A percentile compares a stretch with the other conserved stretches of the same genome.
phyloP scores from a whole-genome alignment of 1,284 basidiomycete genomes.

The Sphaerobolus stellatus region DNA sequence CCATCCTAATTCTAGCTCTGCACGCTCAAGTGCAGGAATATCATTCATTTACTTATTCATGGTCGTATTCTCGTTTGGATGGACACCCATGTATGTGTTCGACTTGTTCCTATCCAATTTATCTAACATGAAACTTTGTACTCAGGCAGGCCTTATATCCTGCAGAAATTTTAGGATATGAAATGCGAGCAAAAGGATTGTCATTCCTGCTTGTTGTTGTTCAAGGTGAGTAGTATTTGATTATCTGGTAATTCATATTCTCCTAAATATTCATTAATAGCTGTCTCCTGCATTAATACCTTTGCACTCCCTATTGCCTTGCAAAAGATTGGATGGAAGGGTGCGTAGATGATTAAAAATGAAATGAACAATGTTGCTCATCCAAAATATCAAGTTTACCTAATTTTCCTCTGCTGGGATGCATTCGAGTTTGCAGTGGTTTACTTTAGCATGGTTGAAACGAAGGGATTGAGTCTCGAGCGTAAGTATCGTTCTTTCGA shows the following conservation, averaged over 20 bases:
- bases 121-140: not conserved
- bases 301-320: slow-evolving; percentile 50
- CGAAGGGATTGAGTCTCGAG: slow-evolving; percentile 50
- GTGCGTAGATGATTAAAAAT: slow-evolving; percentile 20
- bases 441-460: slow-evolving; percentile 51
- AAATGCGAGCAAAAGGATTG: slow-evolving; percentile 50
- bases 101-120: not conserved
- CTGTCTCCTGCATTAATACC: slow-evolving; percentile 45
- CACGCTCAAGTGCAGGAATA: slow-evolving; percentile 44
- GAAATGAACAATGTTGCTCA: not conserved
- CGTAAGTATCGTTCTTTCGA: not conserved
- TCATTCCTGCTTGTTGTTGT: slow-evolving; percentile 15
- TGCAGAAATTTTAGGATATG: slow-evolving; percentile 51
- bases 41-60: slow-evolving; percentile 49
- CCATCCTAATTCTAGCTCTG: slow-evolving; percentile 25
- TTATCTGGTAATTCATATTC: slow-evolving; percentile 29
- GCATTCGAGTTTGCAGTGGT: slow-evolving; percentile 56
- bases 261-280: slow-evolving; percentile 42
- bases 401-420: slow-evolving; percentile 54
- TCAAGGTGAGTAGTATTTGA: slow-evolving; percentile 6
- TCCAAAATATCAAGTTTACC: slow-evolving; percentile 39
- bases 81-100: slow-evolving; percentile 47
- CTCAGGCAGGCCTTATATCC: slow-evolving; percentile 53
- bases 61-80: slow-evolving; percentile 53
- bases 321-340: slow-evolving; percentile 46